phyloP scores from a whole-genome alignment of 139 green algal genomes.

The Chlorella sp. region DNA sequence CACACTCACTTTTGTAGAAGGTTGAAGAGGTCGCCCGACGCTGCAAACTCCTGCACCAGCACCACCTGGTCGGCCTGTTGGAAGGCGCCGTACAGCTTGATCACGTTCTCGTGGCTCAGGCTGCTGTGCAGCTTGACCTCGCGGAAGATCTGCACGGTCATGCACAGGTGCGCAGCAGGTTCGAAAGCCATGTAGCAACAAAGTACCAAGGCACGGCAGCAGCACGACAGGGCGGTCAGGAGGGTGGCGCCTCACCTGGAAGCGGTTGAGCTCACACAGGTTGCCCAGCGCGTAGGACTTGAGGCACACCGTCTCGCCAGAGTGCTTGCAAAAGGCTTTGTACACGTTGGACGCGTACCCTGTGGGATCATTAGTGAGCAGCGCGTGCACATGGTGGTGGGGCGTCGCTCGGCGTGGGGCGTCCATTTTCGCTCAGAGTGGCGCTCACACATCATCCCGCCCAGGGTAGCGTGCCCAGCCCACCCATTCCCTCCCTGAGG shows the following conservation, averaged over 20 bases:
- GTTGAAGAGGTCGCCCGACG: slow-evolving; percentile 37
- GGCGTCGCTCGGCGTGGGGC: no score
- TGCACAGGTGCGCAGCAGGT: neutral
- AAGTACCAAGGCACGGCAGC: neutral
- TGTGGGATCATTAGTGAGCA: no score
- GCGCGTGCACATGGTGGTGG: no score
- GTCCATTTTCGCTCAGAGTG: no score
- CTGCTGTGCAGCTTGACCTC: slow-evolving; percentile 41
- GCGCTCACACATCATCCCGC: no score
- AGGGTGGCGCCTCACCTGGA: slow-evolving; percentile 12
- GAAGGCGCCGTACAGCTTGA: slow-evolving; percentile 48
- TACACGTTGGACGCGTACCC: slow-evolving; percentile 42
- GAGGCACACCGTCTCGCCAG: slow-evolving; percentile 24
- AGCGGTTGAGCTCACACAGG: slow-evolving; percentile 45
- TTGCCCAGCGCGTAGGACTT: slow-evolving; percentile 43
- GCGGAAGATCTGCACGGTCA: slow-evolving; percentile 32
- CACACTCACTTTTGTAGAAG: slow-evolving; percentile 31
- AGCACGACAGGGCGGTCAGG: neutral
- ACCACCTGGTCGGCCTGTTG: slow-evolving; percentile 36
- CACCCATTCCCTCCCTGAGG: no score
- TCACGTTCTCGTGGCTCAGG: slow-evolving; percentile 49
- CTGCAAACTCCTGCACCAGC: slow-evolving; percentile 45
- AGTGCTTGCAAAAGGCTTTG: slow-evolving; percentile 37
- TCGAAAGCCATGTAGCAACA: neutral
- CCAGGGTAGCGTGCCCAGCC: no score